phyloP scores from a whole-genome alignment of 345 rosid genomes.

The Trapa bicornis region DNA sequence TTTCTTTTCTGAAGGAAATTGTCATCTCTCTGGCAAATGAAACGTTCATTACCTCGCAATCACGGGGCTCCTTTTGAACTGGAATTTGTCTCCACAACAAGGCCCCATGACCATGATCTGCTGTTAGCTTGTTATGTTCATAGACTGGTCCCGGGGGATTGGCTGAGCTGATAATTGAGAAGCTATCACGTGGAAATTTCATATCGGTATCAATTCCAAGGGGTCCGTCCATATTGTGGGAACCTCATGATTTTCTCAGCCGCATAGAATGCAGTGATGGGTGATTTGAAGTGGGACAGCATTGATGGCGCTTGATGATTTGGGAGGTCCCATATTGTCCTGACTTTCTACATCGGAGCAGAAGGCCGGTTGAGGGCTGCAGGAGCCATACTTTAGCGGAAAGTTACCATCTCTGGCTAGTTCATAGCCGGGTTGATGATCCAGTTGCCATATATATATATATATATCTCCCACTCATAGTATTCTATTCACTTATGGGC shows the following conservation, averaged over 20 bases:
- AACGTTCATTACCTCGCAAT: not conserved
- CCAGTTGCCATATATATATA: slow-evolving; percentile 7
- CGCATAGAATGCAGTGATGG: slow-evolving; percentile 42
- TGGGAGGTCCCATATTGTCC: slow-evolving; percentile 13
- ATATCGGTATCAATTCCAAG: slow-evolving; percentile 16
- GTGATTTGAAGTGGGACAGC: slow-evolving; percentile 31
- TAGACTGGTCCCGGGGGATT: slow-evolving; percentile 1
- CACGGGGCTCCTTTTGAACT: slow-evolving; percentile 2
- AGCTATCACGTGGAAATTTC: slow-evolving; percentile 13
- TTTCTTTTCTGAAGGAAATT: too few relatives aligned
- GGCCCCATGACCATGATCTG: not conserved
- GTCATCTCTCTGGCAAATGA: not conserved
- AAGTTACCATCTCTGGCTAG: slow-evolving; percentile 14
- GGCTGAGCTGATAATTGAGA: slow-evolving; percentile 2
- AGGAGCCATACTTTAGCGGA: slow-evolving; percentile 6
- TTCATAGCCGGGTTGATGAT: slow-evolving; percentile 16
- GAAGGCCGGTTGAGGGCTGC: slow-evolving; percentile 6
- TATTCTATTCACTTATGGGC: too few relatives aligned
- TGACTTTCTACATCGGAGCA: slow-evolving; percentile 1
- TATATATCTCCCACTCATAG: slow-evolving; percentile 22
- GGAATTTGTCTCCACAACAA: not conserved
- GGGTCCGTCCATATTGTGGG: slow-evolving; percentile 20
- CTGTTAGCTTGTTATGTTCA: not conserved
- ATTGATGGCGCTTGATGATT: slow-evolving; percentile 22
- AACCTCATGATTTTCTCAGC: slow-evolving; percentile 44